These are phyloP conservation scores for Eucalyptus caleyi DNA, from an alignment of 345 rosid genomes.

Conservation along the genomic window DNA sequence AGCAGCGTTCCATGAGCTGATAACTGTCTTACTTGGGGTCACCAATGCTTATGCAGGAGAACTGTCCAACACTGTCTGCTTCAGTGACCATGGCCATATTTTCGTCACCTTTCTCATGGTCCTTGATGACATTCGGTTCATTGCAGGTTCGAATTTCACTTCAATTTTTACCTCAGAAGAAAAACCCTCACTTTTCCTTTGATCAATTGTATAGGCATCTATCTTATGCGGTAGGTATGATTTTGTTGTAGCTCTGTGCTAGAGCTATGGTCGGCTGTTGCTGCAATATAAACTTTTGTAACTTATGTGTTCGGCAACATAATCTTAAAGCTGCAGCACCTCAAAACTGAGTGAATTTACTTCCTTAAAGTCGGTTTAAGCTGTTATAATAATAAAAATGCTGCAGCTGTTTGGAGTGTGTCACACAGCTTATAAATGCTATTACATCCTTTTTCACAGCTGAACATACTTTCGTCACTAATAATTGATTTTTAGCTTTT, in stretches of 20 bases:
- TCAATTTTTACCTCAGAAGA: background rate
- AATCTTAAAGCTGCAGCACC: background rate
- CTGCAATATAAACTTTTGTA: background rate
- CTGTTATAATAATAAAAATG: background rate
- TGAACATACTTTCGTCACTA: background rate
- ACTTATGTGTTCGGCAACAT: background rate
- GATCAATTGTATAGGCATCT: background rate
- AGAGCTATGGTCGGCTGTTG: background rate
- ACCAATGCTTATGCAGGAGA: background rate
- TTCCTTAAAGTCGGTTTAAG: background rate
- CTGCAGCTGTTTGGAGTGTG: background rate
- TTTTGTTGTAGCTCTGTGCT: background rate
- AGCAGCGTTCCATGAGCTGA: background rate
- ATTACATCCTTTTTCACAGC: background rate
- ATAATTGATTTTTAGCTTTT: background rate
- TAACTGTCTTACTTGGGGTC: background rate
- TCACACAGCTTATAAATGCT: background rate
- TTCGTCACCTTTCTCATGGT: background rate
- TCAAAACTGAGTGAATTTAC: background rate
- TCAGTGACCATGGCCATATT: background rate
- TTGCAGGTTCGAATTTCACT: background rate
- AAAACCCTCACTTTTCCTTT: background rate
- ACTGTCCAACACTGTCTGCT: background rate
- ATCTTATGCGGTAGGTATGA: background rate
- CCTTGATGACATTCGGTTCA: background rate